These are phyloP conservation scores for Lipomyces mesembrius DNA, from an alignment of 805 yeast genomes.

Conservation along the genomic window DNA sequence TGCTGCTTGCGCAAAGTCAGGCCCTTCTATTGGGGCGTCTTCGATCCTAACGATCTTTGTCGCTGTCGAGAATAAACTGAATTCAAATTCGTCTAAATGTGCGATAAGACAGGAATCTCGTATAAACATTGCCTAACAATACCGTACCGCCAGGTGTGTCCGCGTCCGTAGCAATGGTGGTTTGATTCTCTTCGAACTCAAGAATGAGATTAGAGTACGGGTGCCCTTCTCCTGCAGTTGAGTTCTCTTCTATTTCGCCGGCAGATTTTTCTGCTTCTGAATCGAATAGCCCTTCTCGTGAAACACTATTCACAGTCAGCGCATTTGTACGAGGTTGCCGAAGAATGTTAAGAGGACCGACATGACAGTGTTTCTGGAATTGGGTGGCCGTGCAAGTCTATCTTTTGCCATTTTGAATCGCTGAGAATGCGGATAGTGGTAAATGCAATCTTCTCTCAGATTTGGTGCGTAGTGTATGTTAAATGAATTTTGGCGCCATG, in stretches of 20 bases:
- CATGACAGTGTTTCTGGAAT: conserved; percentile 1
- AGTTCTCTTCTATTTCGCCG: background rate
- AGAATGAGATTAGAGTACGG: conserved; percentile 3
- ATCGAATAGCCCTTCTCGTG: conserved; percentile 1
- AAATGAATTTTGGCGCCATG: no score
- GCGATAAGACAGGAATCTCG: background rate
- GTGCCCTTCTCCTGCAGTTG: background rate
- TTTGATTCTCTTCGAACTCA: conserved; percentile 2
- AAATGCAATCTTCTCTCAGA: background rate
- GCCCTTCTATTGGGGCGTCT: conserved; percentile 7
- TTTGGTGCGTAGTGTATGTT: no score
- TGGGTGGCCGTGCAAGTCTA: conserved; percentile 4
- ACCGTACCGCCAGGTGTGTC: background rate
- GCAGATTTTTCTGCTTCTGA: background rate
- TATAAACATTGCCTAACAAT: background rate
- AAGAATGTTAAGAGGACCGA: background rate
- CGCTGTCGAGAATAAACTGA: conserved; percentile 29
- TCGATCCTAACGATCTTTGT: conserved; percentile 17
- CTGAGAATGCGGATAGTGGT: background rate
- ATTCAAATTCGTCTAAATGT: conserved; percentile 25
- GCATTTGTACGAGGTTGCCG: background rate
- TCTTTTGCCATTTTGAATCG: background rate
- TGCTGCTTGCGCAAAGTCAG: conserved; percentile 5
- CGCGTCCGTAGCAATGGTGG: background rate
- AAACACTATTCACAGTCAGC: conserved; percentile 4